These are phyloP conservation scores for Fusarium sororula DNA, from an alignment of 2,329 filamentous ascomycete species.

Conservation along the genomic window DNA sequence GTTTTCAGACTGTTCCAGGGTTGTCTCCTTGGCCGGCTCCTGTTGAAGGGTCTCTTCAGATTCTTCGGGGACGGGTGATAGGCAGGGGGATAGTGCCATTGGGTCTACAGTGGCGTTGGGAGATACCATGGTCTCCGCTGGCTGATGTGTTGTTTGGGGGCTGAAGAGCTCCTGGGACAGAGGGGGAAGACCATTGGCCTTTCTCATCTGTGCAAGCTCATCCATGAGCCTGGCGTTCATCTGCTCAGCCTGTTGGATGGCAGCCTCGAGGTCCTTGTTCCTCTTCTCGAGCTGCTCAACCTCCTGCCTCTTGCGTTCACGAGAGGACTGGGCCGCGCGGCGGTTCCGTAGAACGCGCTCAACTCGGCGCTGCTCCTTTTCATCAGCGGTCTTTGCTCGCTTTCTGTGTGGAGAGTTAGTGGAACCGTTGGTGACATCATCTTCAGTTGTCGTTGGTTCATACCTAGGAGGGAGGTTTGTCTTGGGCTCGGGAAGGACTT, in stretches of 20 bases:
- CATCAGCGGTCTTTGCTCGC: constrained; percentile 97
- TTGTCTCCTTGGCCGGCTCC: constrained; percentile 37
- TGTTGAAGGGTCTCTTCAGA: constrained; percentile 44
- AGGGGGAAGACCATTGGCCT: constrained; percentile 58
- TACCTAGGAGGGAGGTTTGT: constrained; percentile 93
- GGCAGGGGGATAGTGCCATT: constrained; percentile 67
- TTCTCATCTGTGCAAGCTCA: constrained; percentile 60
- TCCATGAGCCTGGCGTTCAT: constrained; percentile 59
- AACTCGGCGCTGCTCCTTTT: constrained; percentile 97
- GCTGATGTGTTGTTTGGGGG: constrained; percentile 53
- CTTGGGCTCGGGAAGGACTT: constrained; percentile 95
- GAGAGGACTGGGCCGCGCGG: constrained; percentile 93
- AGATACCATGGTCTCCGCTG: constrained; percentile 54
- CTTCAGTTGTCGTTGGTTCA: constrained; percentile 33
- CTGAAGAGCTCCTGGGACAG: constrained; percentile 68
- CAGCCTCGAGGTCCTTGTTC: constrained; percentile 75
- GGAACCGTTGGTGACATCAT: background rate
- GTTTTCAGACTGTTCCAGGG: constrained; percentile 42
- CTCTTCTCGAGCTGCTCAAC: constrained; percentile 85
- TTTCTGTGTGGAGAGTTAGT: constrained; percentile 66
- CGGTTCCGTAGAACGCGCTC: constrained; percentile 97
- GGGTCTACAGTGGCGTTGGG: constrained; percentile 66
- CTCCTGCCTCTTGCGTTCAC: constrained; percentile 88
- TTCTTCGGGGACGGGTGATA: constrained; percentile 61
- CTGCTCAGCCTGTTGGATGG: constrained; percentile 68